Evolutionary conservation across 73 alveolate species (phyloP).

Genomic region (Paramecium biaurelia): DNA sequence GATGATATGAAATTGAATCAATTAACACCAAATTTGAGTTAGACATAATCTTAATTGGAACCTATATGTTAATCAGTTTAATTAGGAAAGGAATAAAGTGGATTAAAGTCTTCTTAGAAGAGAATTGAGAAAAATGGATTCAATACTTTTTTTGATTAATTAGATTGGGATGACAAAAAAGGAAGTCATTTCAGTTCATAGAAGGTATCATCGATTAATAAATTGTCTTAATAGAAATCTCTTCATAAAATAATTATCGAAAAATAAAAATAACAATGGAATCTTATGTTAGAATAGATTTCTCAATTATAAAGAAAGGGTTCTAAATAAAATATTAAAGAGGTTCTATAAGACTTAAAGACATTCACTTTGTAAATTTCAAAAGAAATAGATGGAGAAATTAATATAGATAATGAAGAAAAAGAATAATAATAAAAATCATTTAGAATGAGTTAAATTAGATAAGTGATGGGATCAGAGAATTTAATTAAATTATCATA

Average conservation of each 20-base stretch:
- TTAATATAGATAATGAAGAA: neutral
- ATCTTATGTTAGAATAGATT: constrained; percentile 10
- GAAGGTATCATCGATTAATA: neutral
- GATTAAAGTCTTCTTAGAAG: neutral
- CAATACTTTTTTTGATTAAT: neutral
- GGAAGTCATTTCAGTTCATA: neutral
- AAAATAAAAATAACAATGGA: neutral
- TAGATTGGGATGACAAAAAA: neutral
- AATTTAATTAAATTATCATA: constrained; percentile 1
- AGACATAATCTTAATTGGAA: neutral
- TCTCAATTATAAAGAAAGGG: constrained; percentile 24
- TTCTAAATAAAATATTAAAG: neutral
- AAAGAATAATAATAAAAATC: neutral
- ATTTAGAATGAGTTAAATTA: neutral
- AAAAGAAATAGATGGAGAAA: neutral
- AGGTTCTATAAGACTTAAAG: neutral
- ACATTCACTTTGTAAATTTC: neutral
- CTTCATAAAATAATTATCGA: neutral
- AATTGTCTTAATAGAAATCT: neutral
- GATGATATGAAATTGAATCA: neutral
- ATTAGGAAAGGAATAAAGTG: neutral
- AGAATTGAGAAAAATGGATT: neutral
- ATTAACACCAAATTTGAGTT: neutral
- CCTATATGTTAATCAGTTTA: neutral
- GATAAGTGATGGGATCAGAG: constrained; percentile 43